phyloP scores from a whole-genome alignment of 2,329 filamentous ascomycete genomes.

The Colletotrichum brevisporum region DNA sequence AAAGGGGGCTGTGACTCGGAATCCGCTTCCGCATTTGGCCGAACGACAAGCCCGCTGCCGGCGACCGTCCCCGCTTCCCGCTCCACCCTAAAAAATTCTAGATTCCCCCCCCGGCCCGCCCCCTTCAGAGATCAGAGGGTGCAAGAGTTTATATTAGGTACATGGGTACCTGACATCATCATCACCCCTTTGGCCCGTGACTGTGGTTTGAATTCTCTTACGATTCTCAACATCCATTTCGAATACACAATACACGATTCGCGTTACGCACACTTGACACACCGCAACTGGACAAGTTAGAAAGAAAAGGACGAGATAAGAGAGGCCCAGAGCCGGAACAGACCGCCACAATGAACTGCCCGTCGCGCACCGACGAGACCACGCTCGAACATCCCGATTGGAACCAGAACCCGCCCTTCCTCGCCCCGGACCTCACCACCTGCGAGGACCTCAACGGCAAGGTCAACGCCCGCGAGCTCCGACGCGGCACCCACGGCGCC shows the following conservation, averaged over 20 bases:
- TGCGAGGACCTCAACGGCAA: constrained; percentile 70
- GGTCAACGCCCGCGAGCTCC: constrained; percentile 63
- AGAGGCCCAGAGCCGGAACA: neutral
- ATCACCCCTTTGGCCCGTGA: constrained; percentile 14
- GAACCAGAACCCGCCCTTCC: constrained; percentile 67
- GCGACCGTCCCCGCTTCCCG: constrained; percentile 3
- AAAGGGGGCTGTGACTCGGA: constrained; percentile 16
- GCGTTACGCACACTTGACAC: neutral
- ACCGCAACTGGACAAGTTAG: neutral
- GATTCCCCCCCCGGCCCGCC: constrained; percentile 29
- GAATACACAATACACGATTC: neutral
- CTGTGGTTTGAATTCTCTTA: constrained; percentile 8
- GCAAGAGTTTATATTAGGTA: constrained; percentile 21
- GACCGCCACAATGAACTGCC: constrained; percentile 64
- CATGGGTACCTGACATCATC: constrained; percentile 34
- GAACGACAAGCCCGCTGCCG: constrained; percentile 9
- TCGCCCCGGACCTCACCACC: constrained; percentile 65
- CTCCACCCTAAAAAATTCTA: constrained; percentile 31
- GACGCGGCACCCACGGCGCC: constrained; percentile 53
- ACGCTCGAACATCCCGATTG: constrained; percentile 62
- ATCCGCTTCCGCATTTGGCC: constrained; percentile 40
- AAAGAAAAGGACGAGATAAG: no score
- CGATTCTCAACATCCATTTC: neutral
- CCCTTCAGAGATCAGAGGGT: neutral
- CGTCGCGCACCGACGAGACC: constrained; percentile 67